phyloP scores from a whole-genome alignment of 805 yeast species.

The Starmera pachycereana region DNA sequence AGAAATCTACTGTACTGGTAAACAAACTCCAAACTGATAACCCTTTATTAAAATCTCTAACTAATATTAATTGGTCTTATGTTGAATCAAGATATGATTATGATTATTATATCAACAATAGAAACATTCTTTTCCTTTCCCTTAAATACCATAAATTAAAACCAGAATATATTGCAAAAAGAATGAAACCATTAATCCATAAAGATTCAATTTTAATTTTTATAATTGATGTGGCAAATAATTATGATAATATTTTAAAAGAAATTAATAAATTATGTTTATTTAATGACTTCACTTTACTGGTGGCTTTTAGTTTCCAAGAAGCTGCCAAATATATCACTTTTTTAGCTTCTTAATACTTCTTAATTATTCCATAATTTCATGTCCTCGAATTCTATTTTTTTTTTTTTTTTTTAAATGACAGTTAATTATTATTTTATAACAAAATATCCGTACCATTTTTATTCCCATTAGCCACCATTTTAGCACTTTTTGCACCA shows the following conservation, averaged over 20 bases:
- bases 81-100: conserved; percentile 34
- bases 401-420: too few species aligned
- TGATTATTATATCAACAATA: conserved; percentile 57
- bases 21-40: conserved; percentile 64
- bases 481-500: conserved; percentile 91
- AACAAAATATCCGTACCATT: conserved; percentile 59
- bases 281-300: conserved; percentile 29
- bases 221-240: conserved; percentile 57
- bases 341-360: conserved; percentile 15
- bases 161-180: conserved; percentile 61
- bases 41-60: conserved; percentile 49
- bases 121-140: conserved; percentile 49
- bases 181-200: conserved; percentile 33
- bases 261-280: conserved; percentile 30
- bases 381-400: too few species aligned
- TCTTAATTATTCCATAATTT: too few species aligned
- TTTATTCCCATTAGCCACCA: conserved; percentile 66
- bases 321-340: conserved; percentile 40
- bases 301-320: conserved; percentile 35
- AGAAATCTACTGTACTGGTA: conserved; percentile 32
- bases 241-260: conserved; percentile 27
- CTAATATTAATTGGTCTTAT: conserved; percentile 45
- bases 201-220: conserved; percentile 44
- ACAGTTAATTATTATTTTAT: not conserved
- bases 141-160: conserved; percentile 66